phyloP scores from a whole-genome alignment of 2,329 filamentous ascomycete genomes.

The Epichloe aotearoae region DNA sequence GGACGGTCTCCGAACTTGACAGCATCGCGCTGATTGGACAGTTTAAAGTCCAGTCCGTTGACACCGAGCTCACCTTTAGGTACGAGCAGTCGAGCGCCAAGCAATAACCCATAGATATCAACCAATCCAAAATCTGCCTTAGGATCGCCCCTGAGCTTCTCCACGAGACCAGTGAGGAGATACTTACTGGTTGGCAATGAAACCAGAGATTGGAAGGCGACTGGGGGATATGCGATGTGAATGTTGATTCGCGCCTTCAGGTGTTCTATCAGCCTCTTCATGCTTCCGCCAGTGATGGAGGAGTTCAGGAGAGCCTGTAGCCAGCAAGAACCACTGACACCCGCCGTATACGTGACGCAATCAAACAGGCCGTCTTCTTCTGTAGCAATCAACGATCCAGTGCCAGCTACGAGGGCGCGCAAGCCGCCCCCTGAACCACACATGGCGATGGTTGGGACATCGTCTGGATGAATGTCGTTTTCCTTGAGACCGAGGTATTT shows the following conservation, averaged over 20 bases:
- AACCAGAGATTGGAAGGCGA: slow-evolving; percentile 68
- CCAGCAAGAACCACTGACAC: slow-evolving; percentile 95
- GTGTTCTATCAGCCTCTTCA: slow-evolving; percentile 64
- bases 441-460: slow-evolving; percentile 86
- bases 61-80: slow-evolving; percentile 65
- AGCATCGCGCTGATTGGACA: slow-evolving; percentile 73
- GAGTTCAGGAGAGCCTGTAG: slow-evolving; percentile 71
- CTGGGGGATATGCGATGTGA: slow-evolving; percentile 91
- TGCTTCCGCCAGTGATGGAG: slow-evolving; percentile 55
- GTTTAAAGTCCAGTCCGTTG: slow-evolving; percentile 67
- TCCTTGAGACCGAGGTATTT: slow-evolving; percentile 69
- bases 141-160: slow-evolving; percentile 69
- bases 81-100: slow-evolving; percentile 74
- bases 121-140: slow-evolving; percentile 74
- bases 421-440: slow-evolving; percentile 94
- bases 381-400: slow-evolving; percentile 73
- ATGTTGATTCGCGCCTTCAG: slow-evolving; percentile 72
- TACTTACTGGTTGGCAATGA: slow-evolving; percentile 88
- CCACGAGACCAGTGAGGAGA: slow-evolving; percentile 74
- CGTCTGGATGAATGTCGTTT: slow-evolving; percentile 75
- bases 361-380: slow-evolving; percentile 84
- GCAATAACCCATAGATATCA: slow-evolving; percentile 78
- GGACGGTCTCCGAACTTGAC: slow-evolving; percentile 69
- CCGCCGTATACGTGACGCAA: slow-evolving; percentile 87
- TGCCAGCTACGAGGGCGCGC: slow-evolving; percentile 77